Base-by-base conservation (phyloP, 2,329 filamentous ascomycete genomes). In the Basipetospora chlamydospora region DNA sequence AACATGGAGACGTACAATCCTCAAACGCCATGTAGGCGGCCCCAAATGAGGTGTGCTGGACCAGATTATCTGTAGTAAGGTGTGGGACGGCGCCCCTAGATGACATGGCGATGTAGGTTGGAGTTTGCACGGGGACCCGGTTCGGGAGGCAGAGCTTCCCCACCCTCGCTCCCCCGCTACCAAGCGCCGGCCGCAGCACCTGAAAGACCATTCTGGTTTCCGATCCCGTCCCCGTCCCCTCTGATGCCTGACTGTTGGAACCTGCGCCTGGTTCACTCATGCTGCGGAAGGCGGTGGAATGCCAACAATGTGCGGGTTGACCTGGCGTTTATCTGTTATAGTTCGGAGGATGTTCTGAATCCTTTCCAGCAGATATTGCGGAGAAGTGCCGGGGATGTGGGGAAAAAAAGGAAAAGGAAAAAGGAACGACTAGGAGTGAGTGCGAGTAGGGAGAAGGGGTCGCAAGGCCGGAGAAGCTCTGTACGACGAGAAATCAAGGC, bases 1-100 rank as follows among this genome's bases (percentile, higher is more conserved):
- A n/a, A n/a, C n/a, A n/a, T n/a, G n/a, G n/a, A n/a, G n/a, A 35
- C 81, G 58, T 67, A 95, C 90, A 96, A 57, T 98, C 90, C 64
- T 98, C 90, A 20, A 96, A 61, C 1, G 80, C 83, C 49, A 90
- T 64, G 52, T 93, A 93, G 3, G 83, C 66, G 18, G 80, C 81
- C 20, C 64, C 62, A 41, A 92, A 64, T 5, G 68, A 54, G 1
- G 77, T 76, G 48, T 80, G 65, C 38, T 73, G 77, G 28, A 59
- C 55, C 44, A 90, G 64, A 42, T 80, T 80, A 61, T 98, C 90
- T 26, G 86, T 87, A 3, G 87, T 82, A 44, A 98, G 60, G 59
- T 98, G 90, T 35, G 90, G 86, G 25, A 96, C 64, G 2, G 73
- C 73, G 16, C 90, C 90, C 49, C 90, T 73, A 23, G 90, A 95